Evolutionary conservation across 345 rosid species (phyloP).

Genomic region (Moricandia moricandioides): DNA sequence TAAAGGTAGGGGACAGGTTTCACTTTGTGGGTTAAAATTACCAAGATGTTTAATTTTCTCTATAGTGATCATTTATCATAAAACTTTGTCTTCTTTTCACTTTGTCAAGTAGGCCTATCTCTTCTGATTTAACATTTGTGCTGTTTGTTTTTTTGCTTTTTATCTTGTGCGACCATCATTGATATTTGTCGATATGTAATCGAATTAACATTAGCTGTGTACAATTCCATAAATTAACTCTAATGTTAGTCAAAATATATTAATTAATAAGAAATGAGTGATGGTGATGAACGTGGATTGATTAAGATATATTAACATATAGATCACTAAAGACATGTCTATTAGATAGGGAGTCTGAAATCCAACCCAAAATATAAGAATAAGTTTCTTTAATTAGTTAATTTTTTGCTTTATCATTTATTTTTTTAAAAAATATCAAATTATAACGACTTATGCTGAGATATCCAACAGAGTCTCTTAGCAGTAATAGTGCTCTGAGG

Average conservation of each 20-base stretch:
- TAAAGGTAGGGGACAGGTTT: neutral
- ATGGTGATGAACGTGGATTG: neutral
- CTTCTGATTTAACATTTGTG: conserved; percentile 13
- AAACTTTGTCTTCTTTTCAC: neutral
- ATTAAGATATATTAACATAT: neutral
- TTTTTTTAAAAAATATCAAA: too few relatives aligned
- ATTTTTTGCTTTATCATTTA: too few relatives aligned
- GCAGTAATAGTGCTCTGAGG: too few relatives aligned
- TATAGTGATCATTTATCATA: neutral
- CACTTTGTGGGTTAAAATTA: neutral
- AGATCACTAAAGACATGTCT: neutral
- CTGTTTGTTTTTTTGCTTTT: conserved; percentile 1
- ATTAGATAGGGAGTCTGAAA: neutral
- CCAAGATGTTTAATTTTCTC: neutral
- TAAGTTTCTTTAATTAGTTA: too few relatives aligned
- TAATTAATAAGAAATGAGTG: neutral
- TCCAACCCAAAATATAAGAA: too few relatives aligned
- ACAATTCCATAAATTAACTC: neutral
- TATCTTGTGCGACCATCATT: neutral
- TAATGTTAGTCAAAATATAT: neutral
- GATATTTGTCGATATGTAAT: neutral
- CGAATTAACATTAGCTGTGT: neutral
- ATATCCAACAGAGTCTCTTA: too few relatives aligned
- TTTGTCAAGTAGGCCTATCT: conserved; percentile 4
- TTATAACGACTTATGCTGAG: too few relatives aligned